Evolutionary conservation across 352 stramenopile species (phyloP).

Genomic region (Globisporangium solare): DNA sequence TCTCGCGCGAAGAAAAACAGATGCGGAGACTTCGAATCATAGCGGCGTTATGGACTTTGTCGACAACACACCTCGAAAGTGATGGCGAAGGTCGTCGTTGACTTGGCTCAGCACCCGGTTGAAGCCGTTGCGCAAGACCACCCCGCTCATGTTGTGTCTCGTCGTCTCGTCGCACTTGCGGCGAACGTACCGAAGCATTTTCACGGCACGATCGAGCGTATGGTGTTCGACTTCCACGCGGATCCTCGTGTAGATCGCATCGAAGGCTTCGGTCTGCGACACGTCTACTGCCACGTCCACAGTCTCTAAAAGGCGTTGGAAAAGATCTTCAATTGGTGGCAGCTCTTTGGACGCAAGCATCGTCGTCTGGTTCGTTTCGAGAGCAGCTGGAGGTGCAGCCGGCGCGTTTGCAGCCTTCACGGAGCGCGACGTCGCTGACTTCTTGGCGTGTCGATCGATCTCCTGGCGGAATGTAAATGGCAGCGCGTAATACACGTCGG

Average conservation of each 20-base stretch:
- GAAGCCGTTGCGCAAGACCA: slow-evolving; percentile 25
- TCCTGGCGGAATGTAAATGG: slow-evolving; percentile 64
- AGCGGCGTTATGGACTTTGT: slow-evolving; percentile 35
- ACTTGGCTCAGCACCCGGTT: slow-evolving; percentile 62
- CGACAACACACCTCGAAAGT: slow-evolving; percentile 47
- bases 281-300: not conserved
- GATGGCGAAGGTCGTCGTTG: slow-evolving; percentile 42
- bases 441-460: slow-evolving; percentile 64
- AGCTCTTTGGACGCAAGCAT: slow-evolving; percentile 13
- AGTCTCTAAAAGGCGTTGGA: slow-evolving; percentile 19
- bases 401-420: slow-evolving; percentile 10
- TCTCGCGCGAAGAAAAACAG: no score
- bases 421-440: slow-evolving; percentile 11
- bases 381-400: not conserved
- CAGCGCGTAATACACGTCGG: slow-evolving; percentile 67
- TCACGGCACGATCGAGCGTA: slow-evolving; percentile 46
- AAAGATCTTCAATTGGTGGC: slow-evolving; percentile 54
- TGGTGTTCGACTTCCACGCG: slow-evolving; percentile 62
- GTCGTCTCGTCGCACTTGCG: slow-evolving; percentile 40
- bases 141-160: slow-evolving; percentile 8
- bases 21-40: slow-evolving; percentile 10
- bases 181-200: slow-evolving; percentile 70
- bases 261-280: slow-evolving; percentile 31
- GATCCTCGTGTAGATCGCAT: slow-evolving; percentile 72
- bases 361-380: slow-evolving; percentile 4